Percentiles rank a stretch among this genome's conserved stretches.
Evolutionary conservation across 2,329 filamentous ascomycete species (phyloP).

Genomic region (Furcasterigmium sp.): DNA sequence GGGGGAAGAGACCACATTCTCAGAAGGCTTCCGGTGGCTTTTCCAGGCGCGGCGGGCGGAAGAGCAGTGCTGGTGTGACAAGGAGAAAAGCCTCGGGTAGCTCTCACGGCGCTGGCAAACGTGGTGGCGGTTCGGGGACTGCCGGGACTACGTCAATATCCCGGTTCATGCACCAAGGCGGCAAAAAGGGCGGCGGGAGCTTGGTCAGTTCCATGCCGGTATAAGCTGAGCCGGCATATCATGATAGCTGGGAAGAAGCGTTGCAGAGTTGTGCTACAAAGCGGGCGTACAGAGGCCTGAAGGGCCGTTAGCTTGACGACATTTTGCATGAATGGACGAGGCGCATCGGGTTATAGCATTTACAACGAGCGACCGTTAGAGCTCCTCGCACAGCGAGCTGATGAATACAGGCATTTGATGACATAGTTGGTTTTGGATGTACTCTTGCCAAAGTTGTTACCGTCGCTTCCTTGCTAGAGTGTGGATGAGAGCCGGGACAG

Average conservation of each 20-base stretch:
- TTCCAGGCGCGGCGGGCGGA: conserved; percentile 4
- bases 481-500: too few relatives aligned
- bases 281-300: too few relatives aligned
- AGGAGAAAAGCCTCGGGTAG: conserved; percentile 11
- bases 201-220: conserved; percentile 33
- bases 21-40: conserved; percentile 8
- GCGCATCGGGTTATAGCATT: background rate
- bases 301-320: background rate
- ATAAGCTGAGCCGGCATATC: conserved; percentile 12
- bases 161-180: conserved; percentile 19
- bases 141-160: conserved; percentile 5
- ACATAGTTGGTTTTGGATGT: too few relatives aligned
- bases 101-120: conserved; percentile 4
- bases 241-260: too few relatives aligned
- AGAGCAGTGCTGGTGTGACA: conserved; percentile 9
- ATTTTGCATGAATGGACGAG: background rate
- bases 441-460: too few relatives aligned
- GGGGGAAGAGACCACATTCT: conserved; percentile 14
- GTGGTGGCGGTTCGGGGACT: conserved; percentile 8
- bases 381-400: too few relatives aligned
- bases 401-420: too few relatives aligned
- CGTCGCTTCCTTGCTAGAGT: too few relatives aligned
- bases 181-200: conserved; percentile 7
- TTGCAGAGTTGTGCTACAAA: too few relatives aligned
- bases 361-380: background rate